Conservation (phyloP, 1,284 basidiomycete species). For the Omphalotus olearius region DNA sequence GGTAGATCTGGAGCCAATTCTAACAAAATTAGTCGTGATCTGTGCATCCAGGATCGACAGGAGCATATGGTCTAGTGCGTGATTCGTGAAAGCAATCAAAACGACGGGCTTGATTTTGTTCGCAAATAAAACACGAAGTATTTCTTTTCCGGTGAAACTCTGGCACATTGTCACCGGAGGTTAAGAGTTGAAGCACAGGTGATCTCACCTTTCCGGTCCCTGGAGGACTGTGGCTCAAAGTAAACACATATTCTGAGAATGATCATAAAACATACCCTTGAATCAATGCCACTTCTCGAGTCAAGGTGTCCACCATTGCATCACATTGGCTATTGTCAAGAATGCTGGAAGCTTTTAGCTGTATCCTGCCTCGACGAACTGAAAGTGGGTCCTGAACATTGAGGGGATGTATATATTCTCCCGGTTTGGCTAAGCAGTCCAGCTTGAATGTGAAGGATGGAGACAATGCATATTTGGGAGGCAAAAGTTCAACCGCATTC, state of each 20-base stretch:
- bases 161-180: constrained; percentile 20
- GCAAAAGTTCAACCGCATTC: constrained; percentile 30
- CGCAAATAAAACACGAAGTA: constrained; percentile 56
- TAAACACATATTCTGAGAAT: neutral
- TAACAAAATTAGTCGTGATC: constrained; percentile 60
- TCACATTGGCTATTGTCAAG: constrained; percentile 67
- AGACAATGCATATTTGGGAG: constrained; percentile 43
- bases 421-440: constrained; percentile 23
- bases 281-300: constrained; percentile 57
- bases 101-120: constrained; percentile 52
- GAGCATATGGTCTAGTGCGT: constrained; percentile 71
- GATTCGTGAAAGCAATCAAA: constrained; percentile 73
- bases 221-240: constrained; percentile 47
- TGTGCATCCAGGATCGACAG: constrained; percentile 52
- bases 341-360: constrained; percentile 40
- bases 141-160: constrained; percentile 65
- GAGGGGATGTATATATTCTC: constrained; percentile 20
- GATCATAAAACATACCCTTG: constrained; percentile 52
- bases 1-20: constrained; percentile 56
- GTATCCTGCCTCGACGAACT: constrained; percentile 33
- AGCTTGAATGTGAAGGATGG: constrained; percentile 50
- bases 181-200: neutral
- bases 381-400: constrained; percentile 32
- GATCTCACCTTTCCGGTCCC: constrained; percentile 66
- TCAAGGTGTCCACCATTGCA: constrained; percentile 57